Evolutionary conservation across 2,329 filamentous ascomycete genomes (phyloP), one percentile per base, ranked within the genome.

Genomic region (Thermomyces lanuginosus): DNA sequence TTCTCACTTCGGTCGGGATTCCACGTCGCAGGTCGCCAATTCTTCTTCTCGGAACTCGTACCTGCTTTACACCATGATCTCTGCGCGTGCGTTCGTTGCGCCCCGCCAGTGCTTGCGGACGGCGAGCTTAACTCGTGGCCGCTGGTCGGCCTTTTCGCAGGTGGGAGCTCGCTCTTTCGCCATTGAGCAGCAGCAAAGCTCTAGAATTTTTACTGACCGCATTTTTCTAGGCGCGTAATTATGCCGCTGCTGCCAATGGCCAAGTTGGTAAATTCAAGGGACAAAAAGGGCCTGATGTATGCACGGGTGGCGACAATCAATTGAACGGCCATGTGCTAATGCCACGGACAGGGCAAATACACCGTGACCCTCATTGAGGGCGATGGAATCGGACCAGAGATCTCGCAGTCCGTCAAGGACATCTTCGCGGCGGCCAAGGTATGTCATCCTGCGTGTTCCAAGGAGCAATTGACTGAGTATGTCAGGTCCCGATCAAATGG

Each of bases 301-400:
- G 77, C 63, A 36, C 40, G 12, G 12, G 16, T 24, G 4, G 16
- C 7, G 21, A 23, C 11, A 8, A 24, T 6, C 14, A 15, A 26
- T n/a, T n/a, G n/a, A n/a, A n/a, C n/a, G 13, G 9, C 22, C 18
- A 24, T 28, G 19, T 29, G 17, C 30, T 20, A 12, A 11, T 29
- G 23, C 30, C 25, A 16, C 37, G 21, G 40, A 34, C 46, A 92
- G 82, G 89, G 89, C 51, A 89, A 89, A 60, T 98, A 77, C 70
- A 79, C 80, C 32, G 89, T 98, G 49, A 86, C 81, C 46, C 67
- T 98, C 61, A 98, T 98, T 42, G 91, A 98, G 69, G 89, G 91
- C 61, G 91, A 98, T 52, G 89, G 89, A 55, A 98, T 98, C 55
- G 89, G 89, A 36, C 89, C 89, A 39, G 86, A 98, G 64, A 98